These are phyloP conservation scores for Cyamopsis tetragonoloba DNA, from an alignment of 306 rosid genomes.

Conservation along the genomic window DNA sequence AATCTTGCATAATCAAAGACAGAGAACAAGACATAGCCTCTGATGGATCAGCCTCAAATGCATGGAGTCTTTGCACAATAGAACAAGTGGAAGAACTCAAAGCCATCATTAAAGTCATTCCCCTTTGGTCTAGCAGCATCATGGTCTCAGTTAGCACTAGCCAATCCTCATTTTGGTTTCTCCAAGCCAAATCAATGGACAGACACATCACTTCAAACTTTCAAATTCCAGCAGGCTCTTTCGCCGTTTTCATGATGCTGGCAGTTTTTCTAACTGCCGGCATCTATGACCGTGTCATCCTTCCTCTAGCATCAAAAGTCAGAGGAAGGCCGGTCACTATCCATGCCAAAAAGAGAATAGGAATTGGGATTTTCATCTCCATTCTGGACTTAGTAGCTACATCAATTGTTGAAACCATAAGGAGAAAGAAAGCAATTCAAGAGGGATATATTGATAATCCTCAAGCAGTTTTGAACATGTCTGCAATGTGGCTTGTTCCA, in stretches of 20 bases:
- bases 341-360: conserved; percentile 47
- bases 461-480: conserved; percentile 49
- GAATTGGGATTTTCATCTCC: conserved; percentile 51
- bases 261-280: conserved; percentile 40
- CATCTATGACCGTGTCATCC: conserved; percentile 47
- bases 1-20: conserved; percentile 50
- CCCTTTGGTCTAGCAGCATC: conserved; percentile 59
- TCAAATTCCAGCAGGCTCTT: conserved; percentile 69
- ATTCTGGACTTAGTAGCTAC: conserved; percentile 40
- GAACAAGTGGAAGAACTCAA: conserved; percentile 73
- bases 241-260: conserved; percentile 38
- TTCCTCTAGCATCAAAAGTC: conserved; percentile 58
- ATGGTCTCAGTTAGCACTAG: conserved; percentile 38
- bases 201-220: conserved; percentile 46
- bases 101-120: conserved; percentile 53
- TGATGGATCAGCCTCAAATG: conserved; percentile 48
- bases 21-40: conserved; percentile 35
- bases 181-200: conserved; percentile 67
- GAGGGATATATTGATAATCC: conserved; percentile 35
- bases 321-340: conserved; percentile 40
- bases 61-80: conserved; percentile 65
- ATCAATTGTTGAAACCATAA: conserved; percentile 40
- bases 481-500: conserved; percentile 64
- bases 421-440: conserved; percentile 40
- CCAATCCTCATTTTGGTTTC: conserved; percentile 52